These are phyloP conservation scores for Fomitopsis pinicola DNA, from an alignment of 1,284 basidiomycete species.

Conservation along the genomic window DNA sequence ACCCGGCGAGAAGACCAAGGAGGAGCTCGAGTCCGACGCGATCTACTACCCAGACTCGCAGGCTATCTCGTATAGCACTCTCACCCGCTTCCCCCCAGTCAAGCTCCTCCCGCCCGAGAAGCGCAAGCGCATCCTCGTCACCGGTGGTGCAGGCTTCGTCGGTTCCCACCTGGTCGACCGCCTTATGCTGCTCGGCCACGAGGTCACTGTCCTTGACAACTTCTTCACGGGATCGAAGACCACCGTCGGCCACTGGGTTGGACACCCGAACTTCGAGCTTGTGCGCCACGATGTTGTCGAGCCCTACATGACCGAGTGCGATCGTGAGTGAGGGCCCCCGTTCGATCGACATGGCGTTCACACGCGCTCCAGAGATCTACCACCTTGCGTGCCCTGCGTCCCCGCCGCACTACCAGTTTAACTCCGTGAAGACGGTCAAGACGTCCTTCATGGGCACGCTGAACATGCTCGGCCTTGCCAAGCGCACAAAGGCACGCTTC, in stretches of 20 bases:
- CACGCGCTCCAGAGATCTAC: constrained; percentile 73
- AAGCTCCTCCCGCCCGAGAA: constrained; percentile 74
- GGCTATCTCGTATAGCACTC: constrained; percentile 87
- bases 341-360: background rate
- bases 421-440: constrained; percentile 96
- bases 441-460: constrained; percentile 96
- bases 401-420: constrained; percentile 93
- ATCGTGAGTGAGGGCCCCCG: constrained; percentile 55
- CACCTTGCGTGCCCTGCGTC: constrained; percentile 96
- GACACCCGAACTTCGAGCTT: constrained; percentile 98
- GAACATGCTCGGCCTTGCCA: constrained; percentile 98
- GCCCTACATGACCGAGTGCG: constrained; percentile 96
- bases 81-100: constrained; percentile 89
- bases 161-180: constrained; percentile 97
- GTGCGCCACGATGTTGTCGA: constrained; percentile 96
- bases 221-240: constrained; percentile 98
- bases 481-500: constrained; percentile 95
- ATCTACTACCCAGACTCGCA: constrained; percentile 76
- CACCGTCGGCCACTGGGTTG: constrained; percentile 91
- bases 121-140: constrained; percentile 90
- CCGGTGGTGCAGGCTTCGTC: constrained; percentile 96
- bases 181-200: constrained; percentile 95
- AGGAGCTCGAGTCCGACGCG: constrained; percentile 73
- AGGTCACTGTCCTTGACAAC: constrained; percentile 96
- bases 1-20: constrained; percentile 24